Percentiles rank a stretch among this genome's conserved stretches.
phyloP scores from a whole-genome alignment of 2,329 filamentous ascomycete genomes.

The Hymenotorrendiella dingleyae region DNA sequence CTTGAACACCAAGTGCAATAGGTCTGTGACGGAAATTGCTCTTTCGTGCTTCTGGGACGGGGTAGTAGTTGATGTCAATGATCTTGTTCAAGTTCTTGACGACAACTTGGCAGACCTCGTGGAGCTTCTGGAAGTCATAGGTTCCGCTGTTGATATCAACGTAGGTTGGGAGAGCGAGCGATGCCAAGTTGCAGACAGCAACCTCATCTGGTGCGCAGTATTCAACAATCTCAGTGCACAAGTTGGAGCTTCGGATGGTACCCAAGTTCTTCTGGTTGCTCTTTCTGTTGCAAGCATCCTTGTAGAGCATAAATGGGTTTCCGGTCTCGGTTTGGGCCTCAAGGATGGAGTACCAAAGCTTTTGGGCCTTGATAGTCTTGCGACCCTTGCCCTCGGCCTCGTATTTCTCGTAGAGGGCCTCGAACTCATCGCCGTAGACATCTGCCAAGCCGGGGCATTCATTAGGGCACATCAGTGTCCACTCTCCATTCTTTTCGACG shows the following conservation, averaged over 20 bases:
- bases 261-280: constrained; percentile 99
- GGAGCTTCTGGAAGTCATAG: constrained; percentile 95
- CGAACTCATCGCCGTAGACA: constrained; percentile 96
- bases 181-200: constrained; percentile 96
- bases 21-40: constrained; percentile 97
- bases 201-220: constrained; percentile 97
- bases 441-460: constrained; percentile 93
- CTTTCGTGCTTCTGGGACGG: constrained; percentile 86
- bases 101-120: constrained; percentile 88
- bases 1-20: constrained; percentile 93
- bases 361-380: constrained; percentile 91
- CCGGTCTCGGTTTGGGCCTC: constrained; percentile 98
- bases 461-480: constrained; percentile 98
- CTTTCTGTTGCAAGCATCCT: constrained; percentile 97
- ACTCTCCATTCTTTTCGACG: constrained; percentile 91
- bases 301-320: constrained; percentile 99
- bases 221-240: constrained; percentile 98
- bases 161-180: constrained; percentile 82
- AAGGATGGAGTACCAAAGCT: constrained; percentile 98
- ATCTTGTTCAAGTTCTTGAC: constrained; percentile 96
- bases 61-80: constrained; percentile 97
- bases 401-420: constrained; percentile 89
- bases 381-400: constrained; percentile 83
- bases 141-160: constrained; percentile 79
- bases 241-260: constrained; percentile 95